Evolutionary conservation across 2,329 filamentous ascomycete genomes (phyloP).

Genomic region (Tolypocladium endophyticum): DNA sequence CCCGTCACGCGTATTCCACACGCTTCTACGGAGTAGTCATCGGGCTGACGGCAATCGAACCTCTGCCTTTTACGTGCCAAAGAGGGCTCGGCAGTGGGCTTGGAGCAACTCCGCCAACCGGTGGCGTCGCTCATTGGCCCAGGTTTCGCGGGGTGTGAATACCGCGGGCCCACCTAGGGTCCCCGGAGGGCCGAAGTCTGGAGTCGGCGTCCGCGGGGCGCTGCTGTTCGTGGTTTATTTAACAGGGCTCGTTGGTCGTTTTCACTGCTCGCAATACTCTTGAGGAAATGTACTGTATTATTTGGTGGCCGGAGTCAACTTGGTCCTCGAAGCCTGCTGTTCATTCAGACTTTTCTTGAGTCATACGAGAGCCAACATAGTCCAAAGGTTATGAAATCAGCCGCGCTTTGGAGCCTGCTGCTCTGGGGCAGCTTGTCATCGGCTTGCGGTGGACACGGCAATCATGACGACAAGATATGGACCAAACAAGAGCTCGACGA

Average conservation of each 20-base stretch:
- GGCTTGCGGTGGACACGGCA: slow-evolving; percentile 16
- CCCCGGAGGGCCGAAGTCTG: neutral
- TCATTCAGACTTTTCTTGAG: neutral
- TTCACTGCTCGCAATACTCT: neutral
- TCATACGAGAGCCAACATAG: neutral
- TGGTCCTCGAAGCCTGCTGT: neutral
- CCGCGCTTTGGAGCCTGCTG: slow-evolving; percentile 14
- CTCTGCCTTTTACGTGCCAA: neutral
- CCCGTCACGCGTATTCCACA: neutral
- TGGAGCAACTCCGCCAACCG: neutral
- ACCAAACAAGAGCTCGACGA: slow-evolving; percentile 39
- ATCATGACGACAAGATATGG: slow-evolving; percentile 30
- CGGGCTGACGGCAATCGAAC: neutral
- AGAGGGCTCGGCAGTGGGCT: neutral
- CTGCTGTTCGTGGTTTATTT: neutral
- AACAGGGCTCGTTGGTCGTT: neutral
- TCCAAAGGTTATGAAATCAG: slow-evolving; percentile 12
- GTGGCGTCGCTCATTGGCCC: neutral
- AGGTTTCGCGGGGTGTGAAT: neutral
- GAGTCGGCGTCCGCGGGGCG: neutral
- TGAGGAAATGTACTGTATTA: neutral
- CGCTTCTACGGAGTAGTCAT: neutral
- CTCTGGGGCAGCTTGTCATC: slow-evolving; percentile 14
- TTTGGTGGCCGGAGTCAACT: neutral
- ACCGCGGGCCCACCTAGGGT: neutral